Base-by-base conservation (phyloP, 768 basidiomycete species). In the Boletus barrowsii region DNA sequence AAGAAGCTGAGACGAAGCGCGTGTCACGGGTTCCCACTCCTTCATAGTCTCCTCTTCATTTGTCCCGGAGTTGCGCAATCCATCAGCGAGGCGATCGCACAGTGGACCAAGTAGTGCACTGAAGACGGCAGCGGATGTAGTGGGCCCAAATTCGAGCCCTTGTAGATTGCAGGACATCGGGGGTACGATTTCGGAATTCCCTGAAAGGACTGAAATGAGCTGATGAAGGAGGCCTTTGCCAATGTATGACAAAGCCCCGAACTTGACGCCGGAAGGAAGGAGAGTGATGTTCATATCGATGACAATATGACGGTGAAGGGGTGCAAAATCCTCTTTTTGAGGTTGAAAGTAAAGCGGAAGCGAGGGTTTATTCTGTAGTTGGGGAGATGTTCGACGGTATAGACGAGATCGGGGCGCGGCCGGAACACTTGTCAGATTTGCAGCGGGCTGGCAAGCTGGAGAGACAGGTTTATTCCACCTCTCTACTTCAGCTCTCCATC, bases 171-270 rank as follows among this genome's bases (percentile, higher is more conserved):
- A 68, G 14, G 65, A 53, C 2, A 58, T 59, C 3, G 78, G 78
- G 11, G 65, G 49, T 13, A 62, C 54, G 10, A 61, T 49, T 24
- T 72, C 67, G 5, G 59, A 53, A 8, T 56, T 52, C 30, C 68
- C 63, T 20, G 68, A 65, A 18, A 77, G 56, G 47, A 76, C 47
- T n/a, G 73, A 62, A 45, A 84, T 55, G 15, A 91, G 75, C 22
- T 86, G 81, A 52, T 76, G 67, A 17, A 93, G 78, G 62, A 78
- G 74, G 1, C 88, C 87, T 53, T 75, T 83, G 9, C 77, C 79
- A 42, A 86, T 76, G 57, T 83, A 87, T 7, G 84, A 81, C 10
- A 74, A 70, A 3, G 69, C 37, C 1, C 62, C 65, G 58, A 92
- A 86, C 35, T 75, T 74, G 35, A 80, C 68, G 4, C 83, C 85